A percentile compares a stretch with the other conserved stretches of the same genome.
Conservation (phyloP, 2,329 filamentous ascomycete genomes). For the Colletotrichum filicis region DNA sequence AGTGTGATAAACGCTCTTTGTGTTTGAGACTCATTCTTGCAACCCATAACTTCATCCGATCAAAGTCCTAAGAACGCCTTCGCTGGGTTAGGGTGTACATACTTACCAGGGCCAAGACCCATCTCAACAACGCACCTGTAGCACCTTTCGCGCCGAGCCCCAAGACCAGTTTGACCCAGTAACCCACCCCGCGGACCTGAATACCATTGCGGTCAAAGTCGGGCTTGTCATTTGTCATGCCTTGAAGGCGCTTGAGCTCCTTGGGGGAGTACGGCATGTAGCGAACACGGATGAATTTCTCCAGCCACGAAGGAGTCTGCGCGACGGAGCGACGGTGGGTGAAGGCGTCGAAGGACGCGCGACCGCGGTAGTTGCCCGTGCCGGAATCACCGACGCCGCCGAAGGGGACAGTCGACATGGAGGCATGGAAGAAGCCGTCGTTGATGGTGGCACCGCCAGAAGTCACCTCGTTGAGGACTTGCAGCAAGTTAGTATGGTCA, state of each 20-base stretch:
- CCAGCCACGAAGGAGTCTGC: constrained; percentile 74
- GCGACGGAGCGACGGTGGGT: constrained; percentile 69
- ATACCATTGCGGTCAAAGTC: constrained; percentile 72
- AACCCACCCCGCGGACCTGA: constrained; percentile 59
- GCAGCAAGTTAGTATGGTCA: constrained; percentile 29
- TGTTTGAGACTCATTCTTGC: constrained; percentile 3
- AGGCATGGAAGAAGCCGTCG: constrained; percentile 66
- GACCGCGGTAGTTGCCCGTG: constrained; percentile 80
- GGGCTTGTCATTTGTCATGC: constrained; percentile 58
- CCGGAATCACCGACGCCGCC: constrained; percentile 87
- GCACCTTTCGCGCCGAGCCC: constrained; percentile 61
- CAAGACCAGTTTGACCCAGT: constrained; percentile 64
- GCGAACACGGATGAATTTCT: constrained; percentile 73
- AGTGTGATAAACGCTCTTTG: background rate
- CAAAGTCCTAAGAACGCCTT: constrained; percentile 46
- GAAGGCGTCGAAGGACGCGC: constrained; percentile 76
- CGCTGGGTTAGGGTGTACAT: constrained; percentile 44
- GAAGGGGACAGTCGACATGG: constrained; percentile 78
- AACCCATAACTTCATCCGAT: constrained; percentile 23
- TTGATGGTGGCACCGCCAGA: constrained; percentile 76
- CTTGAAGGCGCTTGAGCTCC: constrained; percentile 56
- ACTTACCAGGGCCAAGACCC: constrained; percentile 57
- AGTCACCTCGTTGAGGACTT: constrained; percentile 70
- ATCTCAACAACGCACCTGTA: constrained; percentile 63
- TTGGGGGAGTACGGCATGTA: constrained; percentile 70